Evolutionary conservation across 2,329 filamentous ascomycete genomes (phyloP).

Genomic region (Colletotrichum sp.): DNA sequence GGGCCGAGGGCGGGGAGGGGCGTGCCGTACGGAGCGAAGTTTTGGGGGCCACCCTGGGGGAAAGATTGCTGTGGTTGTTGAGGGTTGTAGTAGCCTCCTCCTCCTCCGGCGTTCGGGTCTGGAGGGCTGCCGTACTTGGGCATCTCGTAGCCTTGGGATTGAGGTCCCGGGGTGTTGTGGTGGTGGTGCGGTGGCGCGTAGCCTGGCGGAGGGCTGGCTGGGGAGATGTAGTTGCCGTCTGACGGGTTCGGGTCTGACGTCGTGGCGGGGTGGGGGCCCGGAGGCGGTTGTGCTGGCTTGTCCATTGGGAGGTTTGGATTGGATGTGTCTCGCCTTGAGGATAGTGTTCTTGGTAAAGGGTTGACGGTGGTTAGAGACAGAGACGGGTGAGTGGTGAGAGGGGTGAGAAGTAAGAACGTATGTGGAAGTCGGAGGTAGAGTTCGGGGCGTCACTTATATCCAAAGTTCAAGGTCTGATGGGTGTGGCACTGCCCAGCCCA

Average conservation of each 20-base stretch:
- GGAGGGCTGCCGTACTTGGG: constrained; percentile 13
- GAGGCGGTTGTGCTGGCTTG: background rate
- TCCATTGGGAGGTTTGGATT: background rate
- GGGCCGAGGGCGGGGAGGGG: constrained; percentile 22
- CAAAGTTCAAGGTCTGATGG: background rate
- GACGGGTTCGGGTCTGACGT: background rate
- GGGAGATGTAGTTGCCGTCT: background rate
- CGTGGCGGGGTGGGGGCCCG: background rate
- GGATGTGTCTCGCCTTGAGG: accelerated
- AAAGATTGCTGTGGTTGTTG: background rate
- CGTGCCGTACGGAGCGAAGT: constrained; percentile 19
- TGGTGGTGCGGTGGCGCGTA: background rate
- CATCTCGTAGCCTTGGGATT: background rate
- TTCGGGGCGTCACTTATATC: constrained; percentile 7
- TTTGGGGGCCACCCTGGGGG: constrained; percentile 5
- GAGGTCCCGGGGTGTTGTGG: background rate
- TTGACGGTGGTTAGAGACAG: background rate
- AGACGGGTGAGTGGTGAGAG: too few relatives aligned
- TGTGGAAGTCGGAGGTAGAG: background rate
- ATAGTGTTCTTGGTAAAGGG: background rate
- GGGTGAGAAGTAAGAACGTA: background rate
- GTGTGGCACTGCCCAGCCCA: constrained; percentile 1
- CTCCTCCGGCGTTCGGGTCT: background rate
- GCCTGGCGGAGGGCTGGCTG: background rate
- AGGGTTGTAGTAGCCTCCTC: background rate